Base-by-base conservation (phyloP, 345 rosid genomes). In the Brassica carinata region DNA sequence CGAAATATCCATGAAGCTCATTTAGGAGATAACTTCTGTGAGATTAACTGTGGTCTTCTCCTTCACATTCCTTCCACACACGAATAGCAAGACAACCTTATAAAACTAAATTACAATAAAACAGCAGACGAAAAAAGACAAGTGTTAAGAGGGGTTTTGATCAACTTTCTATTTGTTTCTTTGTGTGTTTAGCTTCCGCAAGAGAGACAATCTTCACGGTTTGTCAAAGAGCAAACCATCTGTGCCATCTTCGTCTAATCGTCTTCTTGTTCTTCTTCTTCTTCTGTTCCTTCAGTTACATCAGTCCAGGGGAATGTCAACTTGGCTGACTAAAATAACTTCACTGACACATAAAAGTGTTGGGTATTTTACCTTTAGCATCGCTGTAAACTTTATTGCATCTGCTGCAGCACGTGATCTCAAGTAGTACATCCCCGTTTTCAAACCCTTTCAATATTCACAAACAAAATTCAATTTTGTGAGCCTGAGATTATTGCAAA, bases 351-450 rank as follows among this genome's bases (percentile, higher is more conserved):
- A 70, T 9, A 40, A 30, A 62, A 43, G 57, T 57, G 8, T 27
- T 58, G 59, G 18, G 6, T 45, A 15, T 48, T 79, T 84, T 87
- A 95, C 99, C 74, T 88, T 85, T 5, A 89, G 84, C 81, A 78
- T 64, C 8, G 96, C 77, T 71, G 97, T 90, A 85, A 95, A 93
- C 86, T 93, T 89, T 74, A 95, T 96, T 17, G 99, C 99, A 86
- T 96, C 99, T 7, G 98, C 97, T 27, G 99, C 99, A 51, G 96
- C 99, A 6, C 96, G 94, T 19, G 97, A 85, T 40, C 98, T 82
- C 58, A 95, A 82, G 85, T 93, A 93, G 53, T 95, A 95, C 99
- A 95, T 95, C 48, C 98, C 96, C 0, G 96, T 95, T 84, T 95
- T 95, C 81, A 95, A 72, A 66, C 98, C 98, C 99, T 95, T 62